Evolutionary conservation across 2,329 filamentous ascomycete species (phyloP).

Genomic region (Nectriaceae sp.): DNA sequence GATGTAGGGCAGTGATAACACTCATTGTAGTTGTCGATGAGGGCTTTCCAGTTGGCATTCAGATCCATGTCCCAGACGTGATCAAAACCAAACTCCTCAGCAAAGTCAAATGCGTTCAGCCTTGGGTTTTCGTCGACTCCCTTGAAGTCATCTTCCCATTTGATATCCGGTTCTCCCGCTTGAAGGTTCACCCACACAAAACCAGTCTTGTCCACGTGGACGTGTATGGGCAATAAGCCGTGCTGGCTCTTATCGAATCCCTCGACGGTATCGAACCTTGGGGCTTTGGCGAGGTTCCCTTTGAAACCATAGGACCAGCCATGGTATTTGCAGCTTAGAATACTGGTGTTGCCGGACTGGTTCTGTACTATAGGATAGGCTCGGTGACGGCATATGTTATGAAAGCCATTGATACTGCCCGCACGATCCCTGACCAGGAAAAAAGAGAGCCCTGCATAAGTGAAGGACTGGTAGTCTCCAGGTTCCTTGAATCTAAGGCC

Average conservation of each 20-base stretch:
- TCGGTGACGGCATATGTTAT: slow-evolving; percentile 62
- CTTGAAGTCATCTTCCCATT: slow-evolving; percentile 53
- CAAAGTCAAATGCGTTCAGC: slow-evolving; percentile 47
- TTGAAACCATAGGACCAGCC: slow-evolving; percentile 62
- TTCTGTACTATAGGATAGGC: slow-evolving; percentile 58
- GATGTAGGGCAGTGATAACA: slow-evolving; percentile 63
- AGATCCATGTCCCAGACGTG: slow-evolving; percentile 59
- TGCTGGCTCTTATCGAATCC: slow-evolving; percentile 59
- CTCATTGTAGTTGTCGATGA: slow-evolving; percentile 65
- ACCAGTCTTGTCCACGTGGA: slow-evolving; percentile 52
- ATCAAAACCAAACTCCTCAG: slow-evolving; percentile 53
- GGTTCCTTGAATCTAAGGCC: slow-evolving; percentile 47
- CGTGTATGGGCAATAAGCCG: slow-evolving; percentile 53
- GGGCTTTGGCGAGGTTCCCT: slow-evolving; percentile 62
- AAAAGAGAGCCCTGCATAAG: slow-evolving; percentile 56
- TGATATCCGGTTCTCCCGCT: slow-evolving; percentile 42
- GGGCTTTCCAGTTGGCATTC: slow-evolving; percentile 60
- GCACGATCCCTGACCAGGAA: slow-evolving; percentile 51
- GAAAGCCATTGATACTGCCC: slow-evolving; percentile 57
- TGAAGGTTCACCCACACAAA: slow-evolving; percentile 63
- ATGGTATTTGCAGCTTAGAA: slow-evolving; percentile 62
- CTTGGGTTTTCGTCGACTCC: slow-evolving; percentile 46
- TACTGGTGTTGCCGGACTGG: slow-evolving; percentile 48
- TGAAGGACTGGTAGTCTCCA: slow-evolving; percentile 59
- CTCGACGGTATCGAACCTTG: slow-evolving; percentile 55